Percentiles rank a stretch among this genome's conserved stretches.
Evolutionary conservation across 495 filamentous ascomycete species (phyloP).

Genomic region (Neurospora discreta): DNA sequence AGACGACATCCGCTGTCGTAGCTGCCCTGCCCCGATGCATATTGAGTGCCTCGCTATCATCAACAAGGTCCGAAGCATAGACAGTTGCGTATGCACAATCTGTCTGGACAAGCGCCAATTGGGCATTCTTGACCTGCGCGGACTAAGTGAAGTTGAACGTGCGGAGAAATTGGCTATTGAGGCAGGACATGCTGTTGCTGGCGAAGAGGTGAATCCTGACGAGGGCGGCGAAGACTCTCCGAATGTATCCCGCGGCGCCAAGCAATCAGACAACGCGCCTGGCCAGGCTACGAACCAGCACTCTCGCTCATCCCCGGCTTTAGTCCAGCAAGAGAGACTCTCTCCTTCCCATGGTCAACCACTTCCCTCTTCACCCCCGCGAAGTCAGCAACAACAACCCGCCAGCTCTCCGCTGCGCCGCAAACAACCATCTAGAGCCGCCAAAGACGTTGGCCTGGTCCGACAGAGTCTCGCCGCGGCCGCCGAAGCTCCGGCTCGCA

Average conservation of each 20-base stretch:
- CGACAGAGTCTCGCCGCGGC: background rate
- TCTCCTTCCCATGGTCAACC: background rate
- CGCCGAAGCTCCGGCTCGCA: background rate
- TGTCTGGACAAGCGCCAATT: background rate
- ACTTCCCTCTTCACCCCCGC: background rate
- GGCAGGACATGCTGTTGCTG: background rate
- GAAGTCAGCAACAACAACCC: background rate
- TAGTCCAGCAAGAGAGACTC: background rate
- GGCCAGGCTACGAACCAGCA: background rate
- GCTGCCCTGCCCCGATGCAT: background rate
- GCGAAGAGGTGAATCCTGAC: background rate
- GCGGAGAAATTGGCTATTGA: background rate
- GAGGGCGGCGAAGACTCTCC: background rate
- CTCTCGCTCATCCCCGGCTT: background rate
- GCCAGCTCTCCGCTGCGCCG: background rate
- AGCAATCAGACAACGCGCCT: background rate
- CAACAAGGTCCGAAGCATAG: background rate
- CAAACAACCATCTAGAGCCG: background rate
- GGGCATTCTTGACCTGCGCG: background rate
- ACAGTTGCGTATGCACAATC: background rate
- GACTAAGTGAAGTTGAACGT: background rate
- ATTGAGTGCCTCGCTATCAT: background rate
- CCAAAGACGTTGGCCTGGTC: background rate
- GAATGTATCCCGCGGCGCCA: background rate
- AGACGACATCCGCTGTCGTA: background rate